Conservation (phyloP, 306 rosid genomes). For the Quercus parvula region DNA sequence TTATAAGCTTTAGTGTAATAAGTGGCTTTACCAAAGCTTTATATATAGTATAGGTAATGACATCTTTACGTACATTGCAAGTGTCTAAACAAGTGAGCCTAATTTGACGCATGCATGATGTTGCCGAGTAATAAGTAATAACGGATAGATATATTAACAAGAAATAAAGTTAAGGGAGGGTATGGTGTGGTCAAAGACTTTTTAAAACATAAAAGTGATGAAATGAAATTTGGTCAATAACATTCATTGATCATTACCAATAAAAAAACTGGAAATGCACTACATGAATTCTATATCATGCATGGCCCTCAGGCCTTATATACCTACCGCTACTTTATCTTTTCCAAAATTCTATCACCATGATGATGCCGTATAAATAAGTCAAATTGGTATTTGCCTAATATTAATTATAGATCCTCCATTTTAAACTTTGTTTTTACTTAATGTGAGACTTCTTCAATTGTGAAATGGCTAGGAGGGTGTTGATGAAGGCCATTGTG, state of each 20-base stretch:
- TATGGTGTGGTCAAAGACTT: too few relatives aligned
- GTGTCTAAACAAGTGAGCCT: conserved; percentile 12
- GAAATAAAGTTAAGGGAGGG: not conserved
- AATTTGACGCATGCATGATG: conserved; percentile 1
- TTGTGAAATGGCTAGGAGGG: conserved; percentile 35
- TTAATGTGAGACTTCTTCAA: not conserved
- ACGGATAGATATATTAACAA: not conserved
- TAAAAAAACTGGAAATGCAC: not conserved
- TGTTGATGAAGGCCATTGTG: conserved; percentile 20
- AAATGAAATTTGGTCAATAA: conserved; percentile 13
- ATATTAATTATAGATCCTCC: not conserved
- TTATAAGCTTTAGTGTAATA: not conserved
- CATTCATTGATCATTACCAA: not conserved
- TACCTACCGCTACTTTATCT: conserved; percentile 41
- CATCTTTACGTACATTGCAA: conserved; percentile 3
- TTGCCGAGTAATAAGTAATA: conserved; percentile 1
- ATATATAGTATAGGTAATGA: not conserved
- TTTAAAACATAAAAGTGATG: conserved; percentile 1
- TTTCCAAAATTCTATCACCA: conserved; percentile 37
- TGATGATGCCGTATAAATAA: conserved; percentile 51
- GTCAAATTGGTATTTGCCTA: conserved; percentile 18
- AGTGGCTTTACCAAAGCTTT: not conserved
- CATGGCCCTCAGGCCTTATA: conserved; percentile 34
- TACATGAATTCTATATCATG: not conserved
- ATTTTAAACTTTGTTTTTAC: conserved; percentile 12